These are phyloP conservation scores for Alternaria gansuensis DNA, from an alignment of 2,329 filamentous ascomycete genomes.

Conservation along the genomic window DNA sequence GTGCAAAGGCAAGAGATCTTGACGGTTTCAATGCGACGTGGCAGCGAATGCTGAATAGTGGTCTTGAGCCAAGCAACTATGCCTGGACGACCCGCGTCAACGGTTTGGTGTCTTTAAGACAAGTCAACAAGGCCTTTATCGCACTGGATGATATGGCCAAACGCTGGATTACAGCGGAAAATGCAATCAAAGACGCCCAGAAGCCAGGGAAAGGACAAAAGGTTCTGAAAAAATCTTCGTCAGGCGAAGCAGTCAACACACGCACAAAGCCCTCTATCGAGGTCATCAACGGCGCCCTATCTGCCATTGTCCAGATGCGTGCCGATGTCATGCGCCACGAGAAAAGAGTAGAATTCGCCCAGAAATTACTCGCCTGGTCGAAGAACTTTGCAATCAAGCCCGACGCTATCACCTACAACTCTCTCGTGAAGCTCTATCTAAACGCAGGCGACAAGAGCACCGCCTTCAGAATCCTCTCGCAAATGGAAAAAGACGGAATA, in stretches of 20 bases:
- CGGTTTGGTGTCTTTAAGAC: conserved; percentile 67
- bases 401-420: conserved; percentile 68
- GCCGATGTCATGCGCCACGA: conserved; percentile 52
- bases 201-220: conserved; percentile 19
- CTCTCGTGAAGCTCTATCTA: conserved; percentile 70
- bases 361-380: conserved; percentile 55
- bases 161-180: conserved; percentile 62
- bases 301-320: conserved; percentile 62
- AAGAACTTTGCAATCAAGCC: conserved; percentile 57
- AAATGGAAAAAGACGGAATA: conserved; percentile 67
- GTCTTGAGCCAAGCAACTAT: conserved; percentile 67
- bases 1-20: conserved; percentile 66
- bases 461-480: conserved; percentile 62
- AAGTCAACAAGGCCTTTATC: conserved; percentile 65
- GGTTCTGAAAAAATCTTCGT: conserved; percentile 21
- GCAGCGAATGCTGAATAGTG: conserved; percentile 67
- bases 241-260: conserved; percentile 43
- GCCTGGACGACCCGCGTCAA: conserved; percentile 77
- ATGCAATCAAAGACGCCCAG: conserved; percentile 22
- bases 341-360: conserved; percentile 49
- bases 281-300: conserved; percentile 74
- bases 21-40: conserved; percentile 73
- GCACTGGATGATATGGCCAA: conserved; percentile 73
- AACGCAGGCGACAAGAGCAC: conserved; percentile 59
- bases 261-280: conserved; percentile 69